Evolutionary conservation across 305 asterid species (phyloP).

Genomic region (Fraxinus dipetala): DNA sequence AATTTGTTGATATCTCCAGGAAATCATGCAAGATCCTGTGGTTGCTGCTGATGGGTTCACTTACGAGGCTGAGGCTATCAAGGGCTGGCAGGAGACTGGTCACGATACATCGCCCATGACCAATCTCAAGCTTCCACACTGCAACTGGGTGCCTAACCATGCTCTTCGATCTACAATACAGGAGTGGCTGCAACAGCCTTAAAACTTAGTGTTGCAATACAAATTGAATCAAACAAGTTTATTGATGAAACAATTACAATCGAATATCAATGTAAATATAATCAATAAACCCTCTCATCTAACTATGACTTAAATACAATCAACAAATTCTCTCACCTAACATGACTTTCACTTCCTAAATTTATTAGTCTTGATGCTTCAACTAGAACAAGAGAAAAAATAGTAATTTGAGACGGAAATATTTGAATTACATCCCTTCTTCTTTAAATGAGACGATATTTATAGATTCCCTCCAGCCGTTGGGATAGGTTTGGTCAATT

Average conservation of each 20-base stretch:
- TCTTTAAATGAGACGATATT: neutral
- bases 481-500: neutral
- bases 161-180: constrained; percentile 92
- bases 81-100: constrained; percentile 79
- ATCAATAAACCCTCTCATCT: neutral
- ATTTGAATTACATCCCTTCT: neutral
- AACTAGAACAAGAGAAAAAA: neutral
- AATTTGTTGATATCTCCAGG: constrained; percentile 38
- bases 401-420: neutral
- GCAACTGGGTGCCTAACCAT: constrained; percentile 59
- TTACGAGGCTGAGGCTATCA: constrained; percentile 81
- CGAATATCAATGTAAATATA: neutral
- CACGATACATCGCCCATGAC: constrained; percentile 92
- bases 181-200: constrained; percentile 72
- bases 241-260: neutral
- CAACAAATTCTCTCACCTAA: neutral
- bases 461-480: neutral
- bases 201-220: neutral
- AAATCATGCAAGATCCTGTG: constrained; percentile 87
- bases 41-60: constrained; percentile 94
- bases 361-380: neutral
- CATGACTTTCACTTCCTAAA: neutral
- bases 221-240: neutral
- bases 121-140: constrained; percentile 60
- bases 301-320: neutral